These are phyloP conservation scores for Yamagishiella unicocca DNA, from an alignment of 139 green algal species.

Conservation along the genomic window DNA sequence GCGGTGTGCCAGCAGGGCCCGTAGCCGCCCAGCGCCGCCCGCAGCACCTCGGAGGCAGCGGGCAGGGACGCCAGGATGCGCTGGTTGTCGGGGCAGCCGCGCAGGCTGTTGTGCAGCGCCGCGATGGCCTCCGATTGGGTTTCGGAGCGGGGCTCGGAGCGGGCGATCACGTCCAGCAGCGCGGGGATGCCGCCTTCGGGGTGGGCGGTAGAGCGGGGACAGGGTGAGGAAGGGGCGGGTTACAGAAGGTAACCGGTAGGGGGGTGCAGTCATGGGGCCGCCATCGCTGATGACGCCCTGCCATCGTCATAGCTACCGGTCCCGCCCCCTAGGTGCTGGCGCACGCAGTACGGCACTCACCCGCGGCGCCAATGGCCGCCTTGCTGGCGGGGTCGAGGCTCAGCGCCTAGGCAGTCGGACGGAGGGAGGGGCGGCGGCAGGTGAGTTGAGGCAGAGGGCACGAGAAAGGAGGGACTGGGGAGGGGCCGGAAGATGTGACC, in stretches of 20 bases:
- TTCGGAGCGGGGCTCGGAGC: slow-evolving; percentile 26
- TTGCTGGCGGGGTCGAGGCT: slow-evolving; percentile 40
- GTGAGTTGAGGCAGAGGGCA: background rate
- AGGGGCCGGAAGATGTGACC: background rate
- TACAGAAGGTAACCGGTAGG: too few relatives aligned
- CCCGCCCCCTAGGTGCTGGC: too few relatives aligned
- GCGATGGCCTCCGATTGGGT: slow-evolving; percentile 5
- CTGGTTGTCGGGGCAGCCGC: slow-evolving; percentile 50
- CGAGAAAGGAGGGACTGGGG: background rate
- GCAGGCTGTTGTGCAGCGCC: slow-evolving; percentile 43
- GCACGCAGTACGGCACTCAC: background rate
- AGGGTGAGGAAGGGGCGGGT: too few relatives aligned
- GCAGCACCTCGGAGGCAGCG: slow-evolving; percentile 25
- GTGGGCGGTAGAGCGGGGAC: too few relatives aligned
- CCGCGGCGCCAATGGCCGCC: slow-evolving; percentile 39
- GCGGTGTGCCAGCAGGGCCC: slow-evolving; percentile 42
- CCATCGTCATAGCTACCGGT: too few relatives aligned
- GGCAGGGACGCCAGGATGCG: slow-evolving; percentile 42
- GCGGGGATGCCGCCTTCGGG: slow-evolving; percentile 26
- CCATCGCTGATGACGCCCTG: too few relatives aligned
- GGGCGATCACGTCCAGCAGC: slow-evolving; percentile 38
- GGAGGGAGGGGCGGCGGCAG: background rate
- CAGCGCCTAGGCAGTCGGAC: background rate
- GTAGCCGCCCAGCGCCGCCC: slow-evolving; percentile 28
- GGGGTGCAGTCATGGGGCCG: too few relatives aligned